These are phyloP conservation scores for Bocquillonia castaneifolia DNA, from an alignment of 441 rosid genomes.

Conservation along the genomic window DNA sequence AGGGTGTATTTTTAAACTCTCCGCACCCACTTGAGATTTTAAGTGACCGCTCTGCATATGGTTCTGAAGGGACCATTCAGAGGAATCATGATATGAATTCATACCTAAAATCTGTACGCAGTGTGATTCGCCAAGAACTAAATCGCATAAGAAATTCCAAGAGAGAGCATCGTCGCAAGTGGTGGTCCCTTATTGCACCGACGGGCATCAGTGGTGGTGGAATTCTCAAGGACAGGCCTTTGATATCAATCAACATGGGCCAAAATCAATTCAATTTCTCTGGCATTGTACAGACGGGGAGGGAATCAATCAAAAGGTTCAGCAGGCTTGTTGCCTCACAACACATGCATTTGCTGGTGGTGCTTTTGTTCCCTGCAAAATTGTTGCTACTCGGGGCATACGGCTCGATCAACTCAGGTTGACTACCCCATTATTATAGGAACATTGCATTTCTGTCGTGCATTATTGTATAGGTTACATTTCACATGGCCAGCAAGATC, in stretches of 20 bases:
- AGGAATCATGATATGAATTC: constrained; percentile 90
- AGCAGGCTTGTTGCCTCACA: constrained; percentile 70
- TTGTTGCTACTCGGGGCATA: constrained; percentile 56
- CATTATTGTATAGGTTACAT: constrained; percentile 24
- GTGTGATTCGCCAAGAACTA: constrained; percentile 67
- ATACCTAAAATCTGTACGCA: constrained; percentile 55
- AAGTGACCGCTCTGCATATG: constrained; percentile 79
- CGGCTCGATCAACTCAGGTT: constrained; percentile 37
- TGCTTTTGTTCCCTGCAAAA: constrained; percentile 65
- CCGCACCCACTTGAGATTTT: constrained; percentile 96
- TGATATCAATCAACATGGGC: constrained; percentile 23
- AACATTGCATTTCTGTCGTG: constrained; percentile 3
- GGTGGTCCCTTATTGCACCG: constrained; percentile 64
- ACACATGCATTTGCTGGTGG: constrained; percentile 70
- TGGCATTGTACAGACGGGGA: constrained; percentile 53
- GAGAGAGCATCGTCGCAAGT: constrained; percentile 57
- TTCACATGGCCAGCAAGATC: constrained; percentile 28
- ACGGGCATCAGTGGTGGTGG: constrained; percentile 16
- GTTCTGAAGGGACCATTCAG: constrained; percentile 70
- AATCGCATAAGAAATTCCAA: constrained; percentile 52
- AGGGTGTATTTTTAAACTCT: constrained; percentile 61
- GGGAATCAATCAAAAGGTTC: constrained; percentile 61
- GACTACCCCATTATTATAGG: constrained; percentile 10
- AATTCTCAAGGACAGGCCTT: constrained; percentile 30
- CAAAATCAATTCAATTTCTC: constrained; percentile 50